phyloP scores from a whole-genome alignment of 192 early-diverging fungal genomes.

The Linnemannia elongata region DNA sequence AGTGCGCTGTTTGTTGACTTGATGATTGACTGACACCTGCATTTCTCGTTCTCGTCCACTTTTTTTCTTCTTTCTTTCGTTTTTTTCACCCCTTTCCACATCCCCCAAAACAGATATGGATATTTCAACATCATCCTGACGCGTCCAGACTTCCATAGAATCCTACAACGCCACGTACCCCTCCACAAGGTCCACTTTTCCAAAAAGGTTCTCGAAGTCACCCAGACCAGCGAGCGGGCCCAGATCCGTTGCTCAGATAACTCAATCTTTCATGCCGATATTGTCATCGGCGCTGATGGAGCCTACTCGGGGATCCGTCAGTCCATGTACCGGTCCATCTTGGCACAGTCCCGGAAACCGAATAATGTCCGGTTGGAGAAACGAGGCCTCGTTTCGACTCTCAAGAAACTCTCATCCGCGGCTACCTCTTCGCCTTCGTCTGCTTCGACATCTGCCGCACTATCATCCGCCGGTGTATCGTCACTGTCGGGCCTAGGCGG shows the following conservation, averaged over 20 bases:
- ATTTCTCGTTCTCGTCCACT: neutral
- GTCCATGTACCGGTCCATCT: conserved; percentile 13
- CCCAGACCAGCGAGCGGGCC: conserved; percentile 21
- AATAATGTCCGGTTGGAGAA: neutral
- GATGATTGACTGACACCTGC: neutral
- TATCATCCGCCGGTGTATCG: neutral
- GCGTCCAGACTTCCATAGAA: conserved; percentile 19
- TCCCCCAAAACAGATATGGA: conserved; percentile 2
- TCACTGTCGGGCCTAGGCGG: neutral
- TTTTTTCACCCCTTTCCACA: neutral
- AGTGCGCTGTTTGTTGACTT: neutral
- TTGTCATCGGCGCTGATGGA: conserved; percentile 56
- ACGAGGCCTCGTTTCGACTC: neutral
- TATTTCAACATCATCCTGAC: conserved; percentile 30
- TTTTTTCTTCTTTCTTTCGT: neutral
- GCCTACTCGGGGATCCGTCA: conserved; percentile 48
- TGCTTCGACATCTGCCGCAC: neutral
- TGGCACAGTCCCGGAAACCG: neutral
- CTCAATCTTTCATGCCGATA: conserved; percentile 32
- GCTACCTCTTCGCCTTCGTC: neutral
- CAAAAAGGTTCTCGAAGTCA: conserved; percentile 34
- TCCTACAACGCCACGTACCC: conserved; percentile 22
- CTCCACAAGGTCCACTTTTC: conserved; percentile 23
- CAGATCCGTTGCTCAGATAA: conserved; percentile 40
- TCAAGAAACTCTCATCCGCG: conserved; percentile 2